Percentiles rank a stretch among this genome's conserved stretches.
These are phyloP conservation scores for Lentinula boryana DNA, from an alignment of 768 basidiomycete genomes.

Conservation along the genomic window DNA sequence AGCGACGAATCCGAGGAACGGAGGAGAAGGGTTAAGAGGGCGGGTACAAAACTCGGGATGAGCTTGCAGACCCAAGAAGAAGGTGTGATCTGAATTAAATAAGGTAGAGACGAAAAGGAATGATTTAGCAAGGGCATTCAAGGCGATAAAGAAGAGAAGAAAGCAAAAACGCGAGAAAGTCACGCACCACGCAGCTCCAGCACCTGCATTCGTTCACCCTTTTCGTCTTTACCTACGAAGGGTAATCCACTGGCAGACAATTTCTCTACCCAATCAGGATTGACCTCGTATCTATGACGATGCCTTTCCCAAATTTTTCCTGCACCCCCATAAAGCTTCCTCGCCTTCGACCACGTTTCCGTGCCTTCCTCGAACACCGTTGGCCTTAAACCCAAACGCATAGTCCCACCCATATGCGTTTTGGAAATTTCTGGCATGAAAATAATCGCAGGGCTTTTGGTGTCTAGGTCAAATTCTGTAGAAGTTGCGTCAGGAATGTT, in stretches of 20 bases:
- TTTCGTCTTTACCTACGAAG: slow-evolving; percentile 88
- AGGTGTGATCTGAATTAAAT: slow-evolving; percentile 70
- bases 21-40: slow-evolving; percentile 94
- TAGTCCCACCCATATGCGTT: slow-evolving; percentile 99
- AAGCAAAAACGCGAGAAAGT: not conserved
- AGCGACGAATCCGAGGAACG: slow-evolving; percentile 93
- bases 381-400: slow-evolving; percentile 97
- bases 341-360: slow-evolving; percentile 63
- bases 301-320: slow-evolving; percentile 93
- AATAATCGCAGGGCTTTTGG: slow-evolving; percentile 71
- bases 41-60: slow-evolving; percentile 99
- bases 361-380: slow-evolving; percentile 78
- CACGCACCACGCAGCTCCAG: slow-evolving; percentile 76
- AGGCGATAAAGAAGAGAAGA: not conserved
- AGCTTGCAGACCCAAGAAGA: slow-evolving; percentile 90
- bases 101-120: not conserved
- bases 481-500: slow-evolving; percentile 75
- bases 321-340: slow-evolving; percentile 79
- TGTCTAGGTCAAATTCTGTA: slow-evolving; percentile 63
- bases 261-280: slow-evolving; percentile 75
- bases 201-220: slow-evolving; percentile 96
- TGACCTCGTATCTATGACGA: slow-evolving; percentile 94
- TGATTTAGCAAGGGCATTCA: not conserved
- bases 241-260: slow-evolving; percentile 55
- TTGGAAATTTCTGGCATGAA: slow-evolving; percentile 99